Evolutionary conservation across 108 stramenopile genomes (phyloP).

Genomic region (Chaetoceros muelleri): DNA sequence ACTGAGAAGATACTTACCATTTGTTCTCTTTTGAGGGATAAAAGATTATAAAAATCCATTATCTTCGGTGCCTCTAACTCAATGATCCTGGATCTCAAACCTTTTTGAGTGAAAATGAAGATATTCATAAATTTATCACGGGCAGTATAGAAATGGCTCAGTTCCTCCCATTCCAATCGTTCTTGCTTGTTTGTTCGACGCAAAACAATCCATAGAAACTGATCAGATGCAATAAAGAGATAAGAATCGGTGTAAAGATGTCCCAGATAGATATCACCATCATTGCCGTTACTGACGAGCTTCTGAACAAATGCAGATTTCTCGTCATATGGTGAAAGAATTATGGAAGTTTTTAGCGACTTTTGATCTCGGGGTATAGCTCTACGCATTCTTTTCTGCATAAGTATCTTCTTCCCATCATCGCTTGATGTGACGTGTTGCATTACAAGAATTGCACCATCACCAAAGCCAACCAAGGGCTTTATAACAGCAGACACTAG

Average conservation of each 20-base stretch:
- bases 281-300: conserved; percentile 65
- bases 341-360: conserved; percentile 32
- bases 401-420: not conserved
- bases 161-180: conserved; percentile 65
- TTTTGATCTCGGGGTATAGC: conserved; percentile 44
- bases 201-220: conserved; percentile 60
- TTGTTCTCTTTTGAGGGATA: conserved; percentile 46
- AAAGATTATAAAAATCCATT: conserved; percentile 25
- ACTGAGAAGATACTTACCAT: conserved; percentile 42
- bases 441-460: conserved; percentile 72
- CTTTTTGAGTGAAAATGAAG: conserved; percentile 48
- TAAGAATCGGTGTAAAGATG: conserved; percentile 56
- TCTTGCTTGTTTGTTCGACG: conserved; percentile 41
- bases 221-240: conserved; percentile 62
- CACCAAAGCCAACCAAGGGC: conserved; percentile 71
- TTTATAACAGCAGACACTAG: conserved; percentile 65
- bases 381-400: conserved; percentile 21
- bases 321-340: conserved; percentile 50
- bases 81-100: conserved; percentile 47
- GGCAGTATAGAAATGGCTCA: conserved; percentile 45
- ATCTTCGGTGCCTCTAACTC: conserved; percentile 29
- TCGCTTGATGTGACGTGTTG: conserved; percentile 48
- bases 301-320: conserved; percentile 68
- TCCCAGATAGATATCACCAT: conserved; percentile 60
- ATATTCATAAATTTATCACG: conserved; percentile 34